Conservation (phyloP, 2,329 filamentous ascomycete genomes). For the Lasiodiplodia gonubiensis region DNA sequence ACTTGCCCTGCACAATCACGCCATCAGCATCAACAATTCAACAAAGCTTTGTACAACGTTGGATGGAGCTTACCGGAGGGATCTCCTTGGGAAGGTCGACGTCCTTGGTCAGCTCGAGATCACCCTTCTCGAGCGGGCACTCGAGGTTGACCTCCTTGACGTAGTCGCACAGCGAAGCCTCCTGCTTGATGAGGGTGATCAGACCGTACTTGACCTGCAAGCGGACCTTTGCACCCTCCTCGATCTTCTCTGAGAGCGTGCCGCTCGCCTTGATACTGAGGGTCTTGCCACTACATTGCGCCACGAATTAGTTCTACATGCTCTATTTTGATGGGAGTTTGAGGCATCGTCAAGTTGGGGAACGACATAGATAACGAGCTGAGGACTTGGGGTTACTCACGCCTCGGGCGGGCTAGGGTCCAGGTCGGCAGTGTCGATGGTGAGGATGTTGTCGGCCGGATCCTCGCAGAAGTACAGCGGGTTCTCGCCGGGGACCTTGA, state of each 20-base stretch:
- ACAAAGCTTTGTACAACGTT: not conserved
- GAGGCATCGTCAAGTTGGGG: not conserved
- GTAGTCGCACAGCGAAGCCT: constrained; percentile 86
- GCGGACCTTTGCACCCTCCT: constrained; percentile 79
- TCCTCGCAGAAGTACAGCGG: constrained; percentile 80
- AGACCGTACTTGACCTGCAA: constrained; percentile 92
- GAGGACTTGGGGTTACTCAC: constrained; percentile 62
- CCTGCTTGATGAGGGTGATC: constrained; percentile 83
- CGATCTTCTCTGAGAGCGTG: constrained; percentile 72
- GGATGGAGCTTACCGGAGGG: constrained; percentile 72
- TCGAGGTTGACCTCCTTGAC: constrained; percentile 84
- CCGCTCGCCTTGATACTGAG: constrained; percentile 82
- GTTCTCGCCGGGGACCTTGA: constrained; percentile 81
- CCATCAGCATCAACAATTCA: constrained; percentile 1
- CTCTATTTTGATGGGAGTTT: not conserved
- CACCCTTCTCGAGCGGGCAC: constrained; percentile 85
- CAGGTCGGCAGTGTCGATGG: constrained; percentile 80
- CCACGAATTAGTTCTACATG: not conserved
- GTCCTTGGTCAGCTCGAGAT: constrained; percentile 74
- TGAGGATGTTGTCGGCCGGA: constrained; percentile 72
- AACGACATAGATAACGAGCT: not conserved
- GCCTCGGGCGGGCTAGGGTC: constrained; percentile 82
- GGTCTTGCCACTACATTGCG: constrained; percentile 68
- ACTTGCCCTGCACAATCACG: constrained; percentile 71
- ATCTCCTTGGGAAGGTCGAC: constrained; percentile 87